Conservation (phyloP, 192 early-diverging fungal genomes). For the Coemansia javaensis region DNA sequence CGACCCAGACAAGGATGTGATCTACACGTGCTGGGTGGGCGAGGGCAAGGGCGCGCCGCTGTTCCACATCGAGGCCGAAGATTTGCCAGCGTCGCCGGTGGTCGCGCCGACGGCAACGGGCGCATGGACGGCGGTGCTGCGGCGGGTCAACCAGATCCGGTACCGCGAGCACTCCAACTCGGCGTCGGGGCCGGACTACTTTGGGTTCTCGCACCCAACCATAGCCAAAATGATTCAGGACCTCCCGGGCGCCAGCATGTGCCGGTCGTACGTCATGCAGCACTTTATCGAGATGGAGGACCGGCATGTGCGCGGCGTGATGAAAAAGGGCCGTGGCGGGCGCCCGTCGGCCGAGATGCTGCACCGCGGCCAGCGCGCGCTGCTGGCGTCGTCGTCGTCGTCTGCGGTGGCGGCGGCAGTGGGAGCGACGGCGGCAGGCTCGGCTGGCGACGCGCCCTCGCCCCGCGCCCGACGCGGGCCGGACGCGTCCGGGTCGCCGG, state of each 20-base stretch:
- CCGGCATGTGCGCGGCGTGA: slow-evolving; percentile 52
- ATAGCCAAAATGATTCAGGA: slow-evolving; percentile 85
- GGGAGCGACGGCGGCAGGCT: no score
- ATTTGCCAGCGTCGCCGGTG: slow-evolving; percentile 61
- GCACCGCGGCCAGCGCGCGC: slow-evolving; percentile 35
- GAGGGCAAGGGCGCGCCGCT: slow-evolving; percentile 74
- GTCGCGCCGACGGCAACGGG: slow-evolving; percentile 77
- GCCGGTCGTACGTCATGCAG: slow-evolving; percentile 69
- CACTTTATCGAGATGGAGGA: slow-evolving; percentile 62
- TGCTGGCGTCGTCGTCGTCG: slow-evolving; percentile 16
- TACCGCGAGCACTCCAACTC: slow-evolving; percentile 75
- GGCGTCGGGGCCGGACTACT: slow-evolving; percentile 85
- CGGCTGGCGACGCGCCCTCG: no score
- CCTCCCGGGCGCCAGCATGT: slow-evolving; percentile 66
- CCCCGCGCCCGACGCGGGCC: no score
- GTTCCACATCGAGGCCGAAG: slow-evolving; percentile 82
- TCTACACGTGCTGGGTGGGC: slow-evolving; percentile 63
- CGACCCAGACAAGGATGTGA: slow-evolving; percentile 54
- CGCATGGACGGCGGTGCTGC: slow-evolving; percentile 83
- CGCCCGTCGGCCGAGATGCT: slow-evolving; percentile 32
- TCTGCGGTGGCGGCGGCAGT: not conserved
- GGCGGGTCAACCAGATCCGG: slow-evolving; percentile 72
- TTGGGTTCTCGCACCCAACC: slow-evolving; percentile 82
- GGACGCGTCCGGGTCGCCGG: no score
- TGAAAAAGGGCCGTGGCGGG: slow-evolving; percentile 45